Evolutionary conservation across 2,329 filamentous ascomycete species (phyloP).

Genomic region (Fusarium penzigii): DNA sequence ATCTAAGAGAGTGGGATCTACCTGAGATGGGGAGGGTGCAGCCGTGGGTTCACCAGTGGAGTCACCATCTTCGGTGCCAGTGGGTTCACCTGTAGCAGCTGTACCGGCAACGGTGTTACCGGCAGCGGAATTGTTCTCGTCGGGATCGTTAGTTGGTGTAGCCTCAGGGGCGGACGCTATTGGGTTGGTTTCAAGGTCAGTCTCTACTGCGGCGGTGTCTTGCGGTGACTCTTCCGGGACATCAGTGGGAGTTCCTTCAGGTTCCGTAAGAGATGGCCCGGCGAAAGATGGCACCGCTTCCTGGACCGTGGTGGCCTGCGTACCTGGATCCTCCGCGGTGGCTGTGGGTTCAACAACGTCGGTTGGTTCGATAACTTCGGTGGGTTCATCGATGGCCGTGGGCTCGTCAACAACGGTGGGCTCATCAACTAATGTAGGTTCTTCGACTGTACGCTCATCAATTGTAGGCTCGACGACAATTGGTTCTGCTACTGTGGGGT

Average conservation of each 20-base stretch:
- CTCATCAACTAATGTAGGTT: not conserved
- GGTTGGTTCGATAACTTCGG: not conserved
- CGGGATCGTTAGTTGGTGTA: not conserved
- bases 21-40: not conserved
- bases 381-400: not conserved
- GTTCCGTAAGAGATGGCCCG: not conserved
- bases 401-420: not conserved
- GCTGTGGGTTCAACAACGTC: not conserved
- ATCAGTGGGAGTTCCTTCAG: not conserved
- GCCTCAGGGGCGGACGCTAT: not conserved
- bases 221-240: not conserved
- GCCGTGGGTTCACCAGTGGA: not conserved
- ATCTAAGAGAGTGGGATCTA: not conserved
- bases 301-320: not conserved
- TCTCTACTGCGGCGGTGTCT: not conserved
- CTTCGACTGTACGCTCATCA: not conserved
- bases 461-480: not conserved
- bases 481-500: too few relatives aligned
- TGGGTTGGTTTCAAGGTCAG: not conserved
- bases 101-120: not conserved
- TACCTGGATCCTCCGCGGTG: not conserved
- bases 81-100: not conserved
- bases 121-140: not conserved
- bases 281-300: not conserved
- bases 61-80: not conserved